Conservation (phyloP, 805 yeast genomes). For the Torulaspora delbrueckii region DNA sequence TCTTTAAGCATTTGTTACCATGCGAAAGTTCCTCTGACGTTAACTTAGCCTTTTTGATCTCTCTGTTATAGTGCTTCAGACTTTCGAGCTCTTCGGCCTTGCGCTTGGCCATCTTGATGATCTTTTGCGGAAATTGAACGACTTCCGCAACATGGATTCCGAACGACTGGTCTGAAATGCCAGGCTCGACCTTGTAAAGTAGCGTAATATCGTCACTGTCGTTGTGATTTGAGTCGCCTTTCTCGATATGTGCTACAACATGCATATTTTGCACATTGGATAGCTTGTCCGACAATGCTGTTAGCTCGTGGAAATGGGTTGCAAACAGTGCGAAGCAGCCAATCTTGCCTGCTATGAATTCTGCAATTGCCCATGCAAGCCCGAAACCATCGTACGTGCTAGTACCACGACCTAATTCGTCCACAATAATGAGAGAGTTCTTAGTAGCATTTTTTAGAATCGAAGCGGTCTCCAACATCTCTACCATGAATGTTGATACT, state of each 20-base stretch:
- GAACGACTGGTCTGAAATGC: slow-evolving; percentile 92
- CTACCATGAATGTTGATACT: slow-evolving; percentile 95
- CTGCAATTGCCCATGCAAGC: slow-evolving; percentile 93
- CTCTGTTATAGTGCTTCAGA: slow-evolving; percentile 40
- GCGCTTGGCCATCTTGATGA: slow-evolving; percentile 90
- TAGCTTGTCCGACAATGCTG: slow-evolving; percentile 63
- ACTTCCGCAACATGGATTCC: slow-evolving; percentile 98
- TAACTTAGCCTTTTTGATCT: slow-evolving; percentile 48
- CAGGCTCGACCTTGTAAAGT: slow-evolving; percentile 89
- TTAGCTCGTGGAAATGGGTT: slow-evolving; percentile 95
- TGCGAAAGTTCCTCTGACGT: slow-evolving; percentile 43
- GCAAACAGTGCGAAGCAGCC: slow-evolving; percentile 86
- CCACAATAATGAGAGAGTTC: slow-evolving; percentile 85
- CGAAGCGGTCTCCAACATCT: slow-evolving; percentile 94
- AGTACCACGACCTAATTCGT: slow-evolving; percentile 82
- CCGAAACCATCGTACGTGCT: slow-evolving; percentile 96
- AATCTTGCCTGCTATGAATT: slow-evolving; percentile 65
- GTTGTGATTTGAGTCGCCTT: slow-evolving; percentile 31
- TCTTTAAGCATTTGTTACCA: slow-evolving; percentile 48
- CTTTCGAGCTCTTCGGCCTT: slow-evolving; percentile 85
- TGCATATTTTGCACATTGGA: slow-evolving; percentile 74
- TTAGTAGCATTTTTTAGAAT: slow-evolving; percentile 80
- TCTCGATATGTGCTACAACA: slow-evolving; percentile 86
- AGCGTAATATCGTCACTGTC: slow-evolving; percentile 69
- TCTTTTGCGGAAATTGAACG: slow-evolving; percentile 86